Evolutionary conservation across 352 stramenopile species (phyloP).

Genomic region (Phytopythium chamaehyphon): DNA sequence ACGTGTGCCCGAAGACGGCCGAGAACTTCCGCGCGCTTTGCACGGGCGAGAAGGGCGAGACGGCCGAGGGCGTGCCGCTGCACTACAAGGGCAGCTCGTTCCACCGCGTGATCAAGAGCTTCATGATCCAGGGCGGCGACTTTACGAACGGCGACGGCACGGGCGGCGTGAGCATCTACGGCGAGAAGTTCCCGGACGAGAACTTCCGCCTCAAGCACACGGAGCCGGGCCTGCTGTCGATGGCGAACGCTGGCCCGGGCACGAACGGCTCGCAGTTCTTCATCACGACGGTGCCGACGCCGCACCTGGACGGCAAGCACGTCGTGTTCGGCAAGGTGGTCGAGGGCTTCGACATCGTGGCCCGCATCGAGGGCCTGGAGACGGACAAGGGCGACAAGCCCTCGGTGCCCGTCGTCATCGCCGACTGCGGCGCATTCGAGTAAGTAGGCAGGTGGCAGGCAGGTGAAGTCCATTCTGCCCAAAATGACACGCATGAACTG

Average conservation of each 20-base stretch:
- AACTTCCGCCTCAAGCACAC: conserved; percentile 98
- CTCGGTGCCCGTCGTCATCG: conserved; percentile 89
- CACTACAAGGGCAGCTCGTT: conserved; percentile 98
- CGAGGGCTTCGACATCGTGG: conserved; percentile 90
- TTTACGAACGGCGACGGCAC: conserved; percentile 96
- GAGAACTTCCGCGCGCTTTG: conserved; percentile 99
- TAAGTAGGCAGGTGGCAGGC: conserved; percentile 8
- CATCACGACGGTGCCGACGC: conserved; percentile 91
- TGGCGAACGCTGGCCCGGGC: conserved; percentile 95
- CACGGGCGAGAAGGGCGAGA: conserved; percentile 96
- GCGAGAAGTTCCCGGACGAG: conserved; percentile 95
- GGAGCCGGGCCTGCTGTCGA: conserved; percentile 92
- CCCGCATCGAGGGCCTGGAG: conserved; percentile 89
- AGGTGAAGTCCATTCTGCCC: no score
- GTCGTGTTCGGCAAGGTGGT: conserved; percentile 96
- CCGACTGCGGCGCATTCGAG: conserved; percentile 92
- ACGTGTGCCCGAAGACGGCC: conserved; percentile 95
- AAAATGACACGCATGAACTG: background rate
- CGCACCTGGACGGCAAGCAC: conserved; percentile 97
- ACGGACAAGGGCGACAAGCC: conserved; percentile 93
- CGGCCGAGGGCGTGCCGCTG: conserved; percentile 78
- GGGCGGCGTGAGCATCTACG: conserved; percentile 93
- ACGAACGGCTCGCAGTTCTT: conserved; percentile 99
- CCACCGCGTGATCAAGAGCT: conserved; percentile 96
- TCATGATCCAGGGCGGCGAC: conserved; percentile 95